Base-by-base conservation (phyloP, 148 eudicot species). In the Nepenthes mirabilis region DNA sequence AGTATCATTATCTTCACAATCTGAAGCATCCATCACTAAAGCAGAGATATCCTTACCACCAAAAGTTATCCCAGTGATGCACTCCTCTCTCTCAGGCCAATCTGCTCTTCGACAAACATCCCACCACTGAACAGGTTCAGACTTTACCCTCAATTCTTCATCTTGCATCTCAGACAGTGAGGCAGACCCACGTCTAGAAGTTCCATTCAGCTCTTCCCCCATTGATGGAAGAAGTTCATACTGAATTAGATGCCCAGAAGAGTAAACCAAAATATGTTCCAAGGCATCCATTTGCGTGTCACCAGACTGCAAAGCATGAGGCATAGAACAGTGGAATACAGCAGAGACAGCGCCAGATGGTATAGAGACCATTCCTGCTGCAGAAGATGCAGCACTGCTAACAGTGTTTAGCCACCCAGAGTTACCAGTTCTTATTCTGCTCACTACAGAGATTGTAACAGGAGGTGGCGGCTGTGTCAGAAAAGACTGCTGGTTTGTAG, bases 21-120 rank as follows among this genome's bases (percentile, higher is more conserved):
- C 78, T 76, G 75, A 83, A 59, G 74, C 60, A 52, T 64, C 81
- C 72, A 65, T 63, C 37, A 65, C 70, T 50, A 64, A 58, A 36
- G 65, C 82, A 52, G 71, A 49, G 58, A 64, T 37, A 60, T 67
- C 73, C 58, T 60, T 82, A 52, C 83, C 66, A 36, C 68, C 83
- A 71, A 69, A 72, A 64, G 65, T 62, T 65, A 72, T 74, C 57
- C 77, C 82, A 45, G 69, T 65, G 48, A 93, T 60, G 54, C 69
- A 63, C 49, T 86, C 96, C 76, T 93, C 95, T 69, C 91, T 88
- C 72, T 88, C 95, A 49, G 83, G 84, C 86, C 88, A 88, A 78
- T 93, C 95, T 61, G 83, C 82, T 80, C 96, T 82, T 66, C 99
- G 84, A 58, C 99, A 93, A 36, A 93, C 99, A 75, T 93, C 99